These are phyloP conservation scores for Calocybe indica DNA, from an alignment of 768 basidiomycete species.

Conservation along the genomic window DNA sequence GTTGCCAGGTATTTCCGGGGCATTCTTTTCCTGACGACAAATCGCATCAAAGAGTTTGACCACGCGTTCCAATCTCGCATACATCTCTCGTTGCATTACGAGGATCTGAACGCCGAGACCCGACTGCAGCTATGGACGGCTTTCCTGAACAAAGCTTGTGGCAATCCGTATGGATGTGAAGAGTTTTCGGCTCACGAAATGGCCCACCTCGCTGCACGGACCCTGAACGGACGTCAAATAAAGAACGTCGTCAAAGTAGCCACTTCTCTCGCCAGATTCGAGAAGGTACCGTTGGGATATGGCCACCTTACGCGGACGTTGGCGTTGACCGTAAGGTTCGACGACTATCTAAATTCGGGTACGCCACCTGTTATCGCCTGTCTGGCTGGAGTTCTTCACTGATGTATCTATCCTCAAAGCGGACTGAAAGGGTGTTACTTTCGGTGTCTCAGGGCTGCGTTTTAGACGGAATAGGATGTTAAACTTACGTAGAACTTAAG, in stretches of 20 bases:
- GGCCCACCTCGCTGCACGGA: conserved; percentile 11
- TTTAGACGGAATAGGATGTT: too few relatives aligned
- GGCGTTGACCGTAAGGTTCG: neutral
- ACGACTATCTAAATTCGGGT: neutral
- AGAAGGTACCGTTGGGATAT: conserved; percentile 4
- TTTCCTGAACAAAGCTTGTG: conserved; percentile 15
- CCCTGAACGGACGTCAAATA: conserved; percentile 26
- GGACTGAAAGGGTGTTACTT: too few relatives aligned
- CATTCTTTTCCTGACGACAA: conserved; percentile 32
- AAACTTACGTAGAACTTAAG: too few relatives aligned
- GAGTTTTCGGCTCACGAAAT: conserved; percentile 13
- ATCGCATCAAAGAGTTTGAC: conserved; percentile 21
- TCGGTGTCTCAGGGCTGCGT: too few relatives aligned
- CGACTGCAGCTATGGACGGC: conserved; percentile 22
- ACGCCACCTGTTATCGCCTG: neutral
- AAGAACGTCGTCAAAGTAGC: conserved; percentile 23
- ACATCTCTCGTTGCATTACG: conserved; percentile 26
- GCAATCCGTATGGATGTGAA: neutral
- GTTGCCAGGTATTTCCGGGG: conserved; percentile 42
- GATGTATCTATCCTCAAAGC: too few relatives aligned
- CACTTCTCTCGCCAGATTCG: conserved; percentile 15
- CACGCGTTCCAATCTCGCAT: conserved; percentile 30
- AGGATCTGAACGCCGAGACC: conserved; percentile 17
- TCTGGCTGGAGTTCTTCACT: neutral
- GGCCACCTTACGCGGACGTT: neutral